phyloP scores from a whole-genome alignment of 345 rosid genomes.

The Iberis pinnata region DNA sequence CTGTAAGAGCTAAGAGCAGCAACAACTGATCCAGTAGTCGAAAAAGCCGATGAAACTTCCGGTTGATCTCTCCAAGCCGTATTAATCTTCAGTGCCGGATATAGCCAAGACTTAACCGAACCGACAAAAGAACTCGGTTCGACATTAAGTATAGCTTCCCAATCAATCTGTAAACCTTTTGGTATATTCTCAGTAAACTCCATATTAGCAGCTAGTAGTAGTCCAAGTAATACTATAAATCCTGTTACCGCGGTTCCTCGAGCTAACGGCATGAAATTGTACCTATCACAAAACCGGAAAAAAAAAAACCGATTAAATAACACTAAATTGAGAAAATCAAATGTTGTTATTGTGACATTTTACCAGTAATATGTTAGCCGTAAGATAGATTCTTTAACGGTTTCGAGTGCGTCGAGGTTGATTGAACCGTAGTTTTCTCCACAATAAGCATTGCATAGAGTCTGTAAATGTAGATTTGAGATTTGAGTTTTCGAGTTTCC shows the following conservation, averaged over 20 bases:
- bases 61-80: slow-evolving; percentile 82
- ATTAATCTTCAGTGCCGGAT: slow-evolving; percentile 58
- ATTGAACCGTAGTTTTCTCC: slow-evolving; percentile 69
- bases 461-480: slow-evolving; percentile 34
- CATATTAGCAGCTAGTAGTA: slow-evolving; percentile 85
- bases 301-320: slow-evolving; percentile 6
- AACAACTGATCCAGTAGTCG: slow-evolving; percentile 74
- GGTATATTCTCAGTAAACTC: slow-evolving; percentile 69
- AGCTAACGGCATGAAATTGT: slow-evolving; percentile 89
- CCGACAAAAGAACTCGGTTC: slow-evolving; percentile 52
- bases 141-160: slow-evolving; percentile 85
- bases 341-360: slow-evolving; percentile 1
- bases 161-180: slow-evolving; percentile 69
- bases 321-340: too few relatives aligned
- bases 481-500: background rate
- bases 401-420: slow-evolving; percentile 51
- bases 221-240: slow-evolving; percentile 65
- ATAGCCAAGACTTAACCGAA: slow-evolving; percentile 72
- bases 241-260: slow-evolving; percentile 92
- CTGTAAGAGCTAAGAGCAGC: slow-evolving; percentile 66
- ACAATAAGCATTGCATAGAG: slow-evolving; percentile 71
- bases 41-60: slow-evolving; percentile 59
- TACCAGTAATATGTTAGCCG: slow-evolving; percentile 98
- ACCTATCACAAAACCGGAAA: slow-evolving; percentile 63
- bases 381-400: slow-evolving; percentile 65